phyloP scores from a whole-genome alignment of 352 stramenopile species.

The Saprolegnia diclina region DNA sequence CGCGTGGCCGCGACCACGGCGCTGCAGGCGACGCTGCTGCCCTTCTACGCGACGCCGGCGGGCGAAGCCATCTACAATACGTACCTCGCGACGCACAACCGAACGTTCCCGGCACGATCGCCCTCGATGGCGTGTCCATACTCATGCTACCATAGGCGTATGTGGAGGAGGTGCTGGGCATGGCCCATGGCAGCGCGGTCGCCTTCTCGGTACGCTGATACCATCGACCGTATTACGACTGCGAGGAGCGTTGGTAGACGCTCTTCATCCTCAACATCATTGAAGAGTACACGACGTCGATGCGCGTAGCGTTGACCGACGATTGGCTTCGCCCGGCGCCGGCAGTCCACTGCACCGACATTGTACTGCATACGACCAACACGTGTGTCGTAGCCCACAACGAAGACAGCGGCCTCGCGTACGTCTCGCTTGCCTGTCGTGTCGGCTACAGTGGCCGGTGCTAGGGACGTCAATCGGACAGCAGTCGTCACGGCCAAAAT shows the following conservation, averaged over 20 bases:
- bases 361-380: constrained; percentile 44
- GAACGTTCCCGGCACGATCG: constrained; percentile 45
- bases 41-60: constrained; percentile 39
- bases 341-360: constrained; percentile 53
- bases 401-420: constrained; percentile 44
- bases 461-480: constrained; percentile 52
- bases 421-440: neutral
- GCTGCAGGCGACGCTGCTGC: constrained; percentile 53
- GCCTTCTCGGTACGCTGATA: constrained; percentile 38
- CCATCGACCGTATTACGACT: neutral
- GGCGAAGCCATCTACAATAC: constrained; percentile 38
- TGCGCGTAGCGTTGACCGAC: constrained; percentile 38
- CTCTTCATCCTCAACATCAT: constrained; percentile 72
- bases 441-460: neutral
- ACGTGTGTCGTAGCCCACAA: constrained; percentile 62
- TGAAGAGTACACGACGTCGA: constrained; percentile 62
- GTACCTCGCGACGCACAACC: constrained; percentile 44
- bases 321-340: neutral
- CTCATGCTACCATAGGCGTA: constrained; percentile 37
- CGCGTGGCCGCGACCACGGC: constrained; percentile 42
- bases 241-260: constrained; percentile 29
- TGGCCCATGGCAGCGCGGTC: constrained; percentile 50
- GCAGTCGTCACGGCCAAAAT: constrained; percentile 59
- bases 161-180: constrained; percentile 54
- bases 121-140: neutral